Evolutionary conservation across 139 green algal genomes (phyloP).

Genomic region (Micractinium sp.): DNA sequence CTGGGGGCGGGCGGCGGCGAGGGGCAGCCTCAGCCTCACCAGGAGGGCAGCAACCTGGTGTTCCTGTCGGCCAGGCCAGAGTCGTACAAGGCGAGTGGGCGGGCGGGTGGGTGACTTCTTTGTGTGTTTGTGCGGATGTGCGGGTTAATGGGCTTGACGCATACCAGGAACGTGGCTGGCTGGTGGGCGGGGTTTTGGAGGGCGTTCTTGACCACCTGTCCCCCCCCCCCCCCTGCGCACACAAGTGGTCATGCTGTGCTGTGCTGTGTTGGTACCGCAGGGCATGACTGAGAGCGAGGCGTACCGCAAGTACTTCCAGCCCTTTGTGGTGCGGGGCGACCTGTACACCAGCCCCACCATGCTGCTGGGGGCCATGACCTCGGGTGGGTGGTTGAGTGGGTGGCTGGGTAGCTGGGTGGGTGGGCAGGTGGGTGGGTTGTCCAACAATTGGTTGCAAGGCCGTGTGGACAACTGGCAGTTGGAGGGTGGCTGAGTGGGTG

Average conservation of each 20-base stretch:
- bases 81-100: constrained; percentile 51
- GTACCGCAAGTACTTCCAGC: constrained; percentile 62
- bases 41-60: constrained; percentile 61
- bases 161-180: too few relatives aligned
- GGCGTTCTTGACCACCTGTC: too few relatives aligned
- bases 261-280: constrained; percentile 8
- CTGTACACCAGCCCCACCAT: constrained; percentile 61
- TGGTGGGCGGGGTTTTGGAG: too few relatives aligned
- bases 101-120: not conserved
- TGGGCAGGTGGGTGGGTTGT: not conserved
- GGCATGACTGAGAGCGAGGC: constrained; percentile 53
- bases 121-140: too few relatives aligned
- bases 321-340: constrained; percentile 49
- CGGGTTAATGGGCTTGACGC: too few relatives aligned
- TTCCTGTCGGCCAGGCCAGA: constrained; percentile 70
- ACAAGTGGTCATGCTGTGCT: too few relatives aligned
- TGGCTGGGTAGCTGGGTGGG: not conserved
- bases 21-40: constrained; percentile 26
- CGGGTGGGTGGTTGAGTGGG: not conserved
- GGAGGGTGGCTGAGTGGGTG: not conserved
- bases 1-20: not conserved
- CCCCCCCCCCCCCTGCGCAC: too few relatives aligned
- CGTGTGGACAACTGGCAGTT: too few relatives aligned
- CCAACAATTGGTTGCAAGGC: too few relatives aligned
- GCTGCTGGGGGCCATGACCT: constrained; percentile 62